phyloP scores from a whole-genome alignment of 2,329 filamentous ascomycete genomes.

The Chrysoporthe austroafricana region DNA sequence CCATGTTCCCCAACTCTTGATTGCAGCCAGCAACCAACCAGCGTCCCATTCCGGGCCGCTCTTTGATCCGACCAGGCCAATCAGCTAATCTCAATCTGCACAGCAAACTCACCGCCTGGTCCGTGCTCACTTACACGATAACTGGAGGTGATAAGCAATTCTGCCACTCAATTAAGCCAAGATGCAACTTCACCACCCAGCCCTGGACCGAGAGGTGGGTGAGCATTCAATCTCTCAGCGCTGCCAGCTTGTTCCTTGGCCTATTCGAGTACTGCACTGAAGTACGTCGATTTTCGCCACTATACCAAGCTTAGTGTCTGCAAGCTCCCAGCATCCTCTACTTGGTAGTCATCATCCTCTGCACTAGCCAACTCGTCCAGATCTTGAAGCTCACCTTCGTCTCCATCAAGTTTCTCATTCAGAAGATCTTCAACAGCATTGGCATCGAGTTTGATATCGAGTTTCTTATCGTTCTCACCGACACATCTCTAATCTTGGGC shows the following conservation, averaged over 20 bases:
- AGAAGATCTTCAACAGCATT: background rate
- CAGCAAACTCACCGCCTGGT: background rate
- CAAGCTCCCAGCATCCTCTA: no score
- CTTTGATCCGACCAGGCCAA: background rate
- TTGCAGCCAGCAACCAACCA: background rate
- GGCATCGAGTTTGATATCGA: background rate
- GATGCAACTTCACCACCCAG: background rate
- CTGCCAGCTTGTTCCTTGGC: background rate
- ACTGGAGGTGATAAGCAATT: background rate
- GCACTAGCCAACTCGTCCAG: no score
- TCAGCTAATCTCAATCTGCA: background rate
- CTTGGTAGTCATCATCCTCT: no score
- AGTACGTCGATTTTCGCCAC: background rate
- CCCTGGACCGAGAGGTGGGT: background rate
- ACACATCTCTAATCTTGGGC: background rate
- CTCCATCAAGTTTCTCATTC: background rate
- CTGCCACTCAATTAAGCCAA: background rate
- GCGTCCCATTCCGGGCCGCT: no score
- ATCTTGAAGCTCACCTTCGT: background rate
- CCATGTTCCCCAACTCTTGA: background rate
- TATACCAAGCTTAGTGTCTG: no score
- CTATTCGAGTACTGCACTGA: background rate
- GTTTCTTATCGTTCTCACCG: background rate
- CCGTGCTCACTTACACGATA: conserved; percentile 22
- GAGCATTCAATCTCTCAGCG: background rate